Conservation (phyloP, 2,329 filamentous ascomycete genomes). For the Lecanosticta acicola region DNA sequence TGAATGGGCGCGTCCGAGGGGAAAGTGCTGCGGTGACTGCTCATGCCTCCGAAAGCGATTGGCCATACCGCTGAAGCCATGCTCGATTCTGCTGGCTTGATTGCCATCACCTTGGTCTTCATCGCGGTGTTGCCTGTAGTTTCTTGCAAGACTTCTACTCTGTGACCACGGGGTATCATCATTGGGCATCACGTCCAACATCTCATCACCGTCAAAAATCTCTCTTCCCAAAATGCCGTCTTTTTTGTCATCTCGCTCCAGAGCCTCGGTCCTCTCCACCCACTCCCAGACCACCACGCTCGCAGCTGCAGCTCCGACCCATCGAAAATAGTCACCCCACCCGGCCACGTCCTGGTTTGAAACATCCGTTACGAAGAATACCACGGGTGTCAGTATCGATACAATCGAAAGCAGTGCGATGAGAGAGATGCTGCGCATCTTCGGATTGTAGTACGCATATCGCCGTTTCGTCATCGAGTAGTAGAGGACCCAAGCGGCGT, state of each 20-base stretch:
- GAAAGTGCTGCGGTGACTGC: constrained; percentile 27
- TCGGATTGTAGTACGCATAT: constrained; percentile 82
- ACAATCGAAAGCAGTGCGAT: constrained; percentile 73
- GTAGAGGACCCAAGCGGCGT: constrained; percentile 90
- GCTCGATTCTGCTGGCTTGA: constrained; percentile 23
- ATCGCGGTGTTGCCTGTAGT: constrained; percentile 29
- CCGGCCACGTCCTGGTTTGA: constrained; percentile 77
- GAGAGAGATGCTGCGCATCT: constrained; percentile 83
- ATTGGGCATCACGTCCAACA: constrained; percentile 64
- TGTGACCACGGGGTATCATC: constrained; percentile 50
- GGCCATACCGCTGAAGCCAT: constrained; percentile 23
- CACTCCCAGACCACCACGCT: constrained; percentile 98
- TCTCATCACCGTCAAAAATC: constrained; percentile 90
- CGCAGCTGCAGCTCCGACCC: constrained; percentile 90
- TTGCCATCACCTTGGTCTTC: constrained; percentile 25
- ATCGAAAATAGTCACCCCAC: constrained; percentile 92
- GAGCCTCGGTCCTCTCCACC: constrained; percentile 88
- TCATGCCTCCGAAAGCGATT: constrained; percentile 24
- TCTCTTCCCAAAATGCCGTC: constrained; percentile 87
- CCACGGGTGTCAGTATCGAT: constrained; percentile 79
- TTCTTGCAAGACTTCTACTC: constrained; percentile 35
- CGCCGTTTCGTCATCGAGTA: constrained; percentile 87
- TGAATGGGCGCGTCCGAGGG: constrained; percentile 31
- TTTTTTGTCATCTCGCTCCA: constrained; percentile 89
- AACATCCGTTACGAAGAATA: constrained; percentile 91